Base-by-base conservation (phyloP, 2,329 filamentous ascomycete species). In the Domatiomyces catenatus region DNA sequence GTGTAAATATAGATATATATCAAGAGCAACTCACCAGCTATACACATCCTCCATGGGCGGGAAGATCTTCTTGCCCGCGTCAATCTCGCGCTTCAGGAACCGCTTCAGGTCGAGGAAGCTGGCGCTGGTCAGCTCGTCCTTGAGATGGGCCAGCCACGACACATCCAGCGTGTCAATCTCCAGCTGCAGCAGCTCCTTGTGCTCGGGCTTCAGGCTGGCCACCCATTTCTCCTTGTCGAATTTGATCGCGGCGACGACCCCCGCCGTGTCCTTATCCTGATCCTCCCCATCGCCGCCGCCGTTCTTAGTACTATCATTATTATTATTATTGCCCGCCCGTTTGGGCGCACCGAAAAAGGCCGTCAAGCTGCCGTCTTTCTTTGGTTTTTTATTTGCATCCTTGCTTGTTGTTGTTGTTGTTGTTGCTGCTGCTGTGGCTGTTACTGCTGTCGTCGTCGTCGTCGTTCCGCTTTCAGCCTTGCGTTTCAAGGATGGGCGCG, bases 211-310 rank as follows among this genome's bases (percentile, higher is more conserved):
- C 55, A 98, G 74, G 51, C 78, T 77, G 18, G 79, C 77, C n/a
- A 89, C 74, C 92, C 92, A 98, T 67, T 84, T 86, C 45, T 79
- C 79, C 72, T 94, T 95, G 72, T 95, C 77, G 64, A 95, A 96
- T 57, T 78, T 84, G 51, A 65, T 56, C 2, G 61, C 49, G 1
- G 60, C 50, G 15, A 59, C n/a, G n/a, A n/a, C n/a, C n/a, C n/a
- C 52, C 43, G 54, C 24, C 24, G 55, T 44, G 17, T 54, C 53
- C 3, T 84, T 86, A 44, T 79, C 79, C 72, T 94, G 95, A 72
- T 95, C 77, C n/a, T n/a, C n/a, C n/a, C n/a, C n/a, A n/a, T n/a
- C n/a, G n/a, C n/a, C n/a, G n/a, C n/a, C n/a, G 64, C 95, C 96
- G 57, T 78, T 84, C 50, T 65, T 56, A 2, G 61, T 49, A 1